Evolutionary conservation across 2,329 filamentous ascomycete species (phyloP).

Genomic region (Ceratocystis cubensis): DNA sequence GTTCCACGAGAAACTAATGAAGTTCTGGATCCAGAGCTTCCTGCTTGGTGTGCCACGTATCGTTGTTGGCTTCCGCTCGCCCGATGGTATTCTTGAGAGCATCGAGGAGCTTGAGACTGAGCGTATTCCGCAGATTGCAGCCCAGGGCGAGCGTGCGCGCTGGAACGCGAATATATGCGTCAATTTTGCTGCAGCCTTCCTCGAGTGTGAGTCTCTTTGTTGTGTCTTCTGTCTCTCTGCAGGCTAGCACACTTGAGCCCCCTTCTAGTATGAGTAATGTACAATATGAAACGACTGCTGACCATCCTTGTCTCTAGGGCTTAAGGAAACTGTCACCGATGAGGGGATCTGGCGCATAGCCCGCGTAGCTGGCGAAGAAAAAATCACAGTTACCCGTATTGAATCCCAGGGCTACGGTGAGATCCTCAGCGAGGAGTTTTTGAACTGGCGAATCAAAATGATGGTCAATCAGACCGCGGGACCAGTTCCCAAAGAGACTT

Average conservation of each 20-base stretch:
- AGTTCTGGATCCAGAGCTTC: conserved; percentile 96
- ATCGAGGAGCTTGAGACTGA: conserved; percentile 72
- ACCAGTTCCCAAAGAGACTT: neutral
- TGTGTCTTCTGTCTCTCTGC: neutral
- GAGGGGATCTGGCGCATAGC: conserved; percentile 72
- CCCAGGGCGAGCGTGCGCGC: conserved; percentile 47
- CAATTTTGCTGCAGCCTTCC: conserved; percentile 68
- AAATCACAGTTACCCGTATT: conserved; percentile 61
- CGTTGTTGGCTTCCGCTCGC: conserved; percentile 74
- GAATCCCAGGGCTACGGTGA: conserved; percentile 62
- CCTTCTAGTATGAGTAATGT: too few relatives aligned
- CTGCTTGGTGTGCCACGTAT: conserved; percentile 85
- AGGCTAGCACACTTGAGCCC: neutral
- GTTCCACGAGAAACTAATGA: conserved; percentile 82
- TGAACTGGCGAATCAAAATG: conserved; percentile 54
- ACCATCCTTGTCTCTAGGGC: conserved; percentile 31
- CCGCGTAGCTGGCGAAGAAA: conserved; percentile 46
- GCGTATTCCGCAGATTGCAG: conserved; percentile 63
- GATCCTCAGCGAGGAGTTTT: conserved; percentile 66
- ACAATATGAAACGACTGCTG: too few relatives aligned
- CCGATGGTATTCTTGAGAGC: conserved; percentile 52
- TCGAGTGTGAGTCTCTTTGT: conserved; percentile 51
- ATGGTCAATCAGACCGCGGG: conserved; percentile 14
- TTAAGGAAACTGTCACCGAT: conserved; percentile 50
- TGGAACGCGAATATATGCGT: conserved; percentile 95